Evolutionary conservation across 2,329 filamentous ascomycete species (phyloP), one percentile per base, ranked within the genome.

Genomic region (Exutisphaerella laricina): DNA sequence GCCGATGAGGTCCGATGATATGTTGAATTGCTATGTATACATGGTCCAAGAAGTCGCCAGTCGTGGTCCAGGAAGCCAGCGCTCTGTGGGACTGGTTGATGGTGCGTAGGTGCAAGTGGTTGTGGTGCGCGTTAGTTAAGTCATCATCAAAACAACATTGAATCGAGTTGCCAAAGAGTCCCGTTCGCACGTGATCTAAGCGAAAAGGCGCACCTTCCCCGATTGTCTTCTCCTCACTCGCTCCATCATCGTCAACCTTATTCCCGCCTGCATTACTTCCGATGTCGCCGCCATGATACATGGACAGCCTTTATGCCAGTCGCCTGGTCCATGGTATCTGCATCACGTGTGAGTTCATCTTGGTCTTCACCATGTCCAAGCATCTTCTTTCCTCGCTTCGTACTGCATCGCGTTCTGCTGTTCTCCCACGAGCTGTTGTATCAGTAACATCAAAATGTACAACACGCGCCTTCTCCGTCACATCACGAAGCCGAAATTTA

Each of bases 401-500:
- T 36, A 32, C 46, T 25, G 43, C 43, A 6, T 45, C 50, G 18
- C 50, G 48, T 35, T 32, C 44, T 35, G 38, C 40, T 16, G 36
- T 31, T 14, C 31, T 36, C 16, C 32, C 31, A 10, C 39, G 35
- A 17, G 9, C 35, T 4, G 21, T 14, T 13, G 5, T 20, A n/a
- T 12, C 37, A 10, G 30, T 30, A 10, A 14, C 36, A n/a, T 46
- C 48, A 50, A 23, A n/a, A 52, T 54, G 48, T 34, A 33, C 14
- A 18, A 20, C 49, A 25, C 51, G 56, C 17, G 29, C 41, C 29
- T 68, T 70, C 51, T 67, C 65, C 6, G 39, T 54, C 1, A 55
- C 59, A 25, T 39, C 56, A 7, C 20, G 50, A 41, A 40, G 51
- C n/a, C 48, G 38, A 12, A 52, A 51, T 3, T 68, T 88, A 40